Percentiles rank a stretch among this genome's conserved stretches.
These are phyloP conservation scores for Kwoniella dendrophila DNA, from an alignment of 768 basidiomycete genomes.

Conservation along the genomic window DNA sequence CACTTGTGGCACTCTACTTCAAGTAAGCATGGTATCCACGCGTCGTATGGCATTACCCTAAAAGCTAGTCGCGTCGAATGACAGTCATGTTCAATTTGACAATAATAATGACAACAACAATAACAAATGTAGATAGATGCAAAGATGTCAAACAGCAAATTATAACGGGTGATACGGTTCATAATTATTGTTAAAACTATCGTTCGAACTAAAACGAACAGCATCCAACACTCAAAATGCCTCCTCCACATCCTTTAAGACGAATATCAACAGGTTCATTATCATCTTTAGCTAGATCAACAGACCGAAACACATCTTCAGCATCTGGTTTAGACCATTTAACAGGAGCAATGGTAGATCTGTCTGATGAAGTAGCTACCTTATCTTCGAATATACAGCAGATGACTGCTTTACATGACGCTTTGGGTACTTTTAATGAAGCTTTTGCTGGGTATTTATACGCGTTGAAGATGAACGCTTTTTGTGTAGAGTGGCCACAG, in stretches of 20 bases:
- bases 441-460: slow-evolving; percentile 89
- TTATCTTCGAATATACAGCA: slow-evolving; percentile 74
- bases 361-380: slow-evolving; percentile 82
- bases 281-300: slow-evolving; percentile 77
- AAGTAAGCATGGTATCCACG: too few relatives aligned
- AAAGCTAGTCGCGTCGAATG: background rate
- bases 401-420: slow-evolving; percentile 70
- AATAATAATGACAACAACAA: too few relatives aligned
- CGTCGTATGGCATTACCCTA: background rate
- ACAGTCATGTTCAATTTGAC: too few relatives aligned
- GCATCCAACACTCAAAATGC: slow-evolving; percentile 18
- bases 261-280: slow-evolving; percentile 91
- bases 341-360: slow-evolving; percentile 77
- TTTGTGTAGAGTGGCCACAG: slow-evolving; percentile 92
- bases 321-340: slow-evolving; percentile 84
- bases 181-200: too few relatives aligned
- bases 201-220: too few relatives aligned
- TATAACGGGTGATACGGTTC: too few relatives aligned
- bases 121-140: too few relatives aligned
- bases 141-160: too few relatives aligned
- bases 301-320: slow-evolving; percentile 64
- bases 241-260: slow-evolving; percentile 65
- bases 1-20: slow-evolving; percentile 6
- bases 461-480: slow-evolving; percentile 89
- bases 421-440: slow-evolving; percentile 85